Conservation (phyloP, 2,329 filamentous ascomycete genomes). For the Westerdykella ornata region DNA sequence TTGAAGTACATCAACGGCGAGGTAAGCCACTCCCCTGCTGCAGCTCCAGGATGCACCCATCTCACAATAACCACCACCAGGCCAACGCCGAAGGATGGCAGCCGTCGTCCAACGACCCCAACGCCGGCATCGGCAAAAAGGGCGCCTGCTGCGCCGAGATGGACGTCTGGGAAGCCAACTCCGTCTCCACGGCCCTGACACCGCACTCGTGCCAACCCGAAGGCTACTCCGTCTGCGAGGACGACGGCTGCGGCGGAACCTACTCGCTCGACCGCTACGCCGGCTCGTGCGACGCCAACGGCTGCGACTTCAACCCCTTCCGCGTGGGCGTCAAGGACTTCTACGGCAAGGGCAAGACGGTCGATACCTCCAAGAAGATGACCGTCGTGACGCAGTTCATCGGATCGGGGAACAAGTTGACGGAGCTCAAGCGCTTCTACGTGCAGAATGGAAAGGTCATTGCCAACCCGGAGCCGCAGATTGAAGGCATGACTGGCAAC, state of each 20-base stretch:
- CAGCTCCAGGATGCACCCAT: neutral
- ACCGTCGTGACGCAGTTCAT: conserved; percentile 48
- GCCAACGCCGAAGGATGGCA: conserved; percentile 49
- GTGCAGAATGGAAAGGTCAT: conserved; percentile 46
- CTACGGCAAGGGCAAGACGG: conserved; percentile 51
- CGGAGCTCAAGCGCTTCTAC: conserved; percentile 44
- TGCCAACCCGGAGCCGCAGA: conserved; percentile 38
- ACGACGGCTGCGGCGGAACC: conserved; percentile 41
- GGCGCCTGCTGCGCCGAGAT: conserved; percentile 60
- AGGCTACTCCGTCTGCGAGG: conserved; percentile 49
- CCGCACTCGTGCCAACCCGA: conserved; percentile 55
- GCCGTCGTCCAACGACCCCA: conserved; percentile 45
- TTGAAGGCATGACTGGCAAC: conserved; percentile 42
- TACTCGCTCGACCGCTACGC: conserved; percentile 51
- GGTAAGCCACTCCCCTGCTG: conserved; percentile 1
- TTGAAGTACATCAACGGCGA: conserved; percentile 46
- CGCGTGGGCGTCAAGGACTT: conserved; percentile 57
- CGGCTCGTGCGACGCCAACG: conserved; percentile 60
- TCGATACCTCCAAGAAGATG: conserved; percentile 38
- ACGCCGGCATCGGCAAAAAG: conserved; percentile 44
- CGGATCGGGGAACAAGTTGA: conserved; percentile 36
- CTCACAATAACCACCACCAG: conserved; percentile 23
- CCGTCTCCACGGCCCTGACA: conserved; percentile 55
- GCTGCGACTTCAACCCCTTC: conserved; percentile 57
- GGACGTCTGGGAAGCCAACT: conserved; percentile 64